phyloP scores from a whole-genome alignment of 1,139 yeast species.

The Magnusiomyces paraingens region DNA sequence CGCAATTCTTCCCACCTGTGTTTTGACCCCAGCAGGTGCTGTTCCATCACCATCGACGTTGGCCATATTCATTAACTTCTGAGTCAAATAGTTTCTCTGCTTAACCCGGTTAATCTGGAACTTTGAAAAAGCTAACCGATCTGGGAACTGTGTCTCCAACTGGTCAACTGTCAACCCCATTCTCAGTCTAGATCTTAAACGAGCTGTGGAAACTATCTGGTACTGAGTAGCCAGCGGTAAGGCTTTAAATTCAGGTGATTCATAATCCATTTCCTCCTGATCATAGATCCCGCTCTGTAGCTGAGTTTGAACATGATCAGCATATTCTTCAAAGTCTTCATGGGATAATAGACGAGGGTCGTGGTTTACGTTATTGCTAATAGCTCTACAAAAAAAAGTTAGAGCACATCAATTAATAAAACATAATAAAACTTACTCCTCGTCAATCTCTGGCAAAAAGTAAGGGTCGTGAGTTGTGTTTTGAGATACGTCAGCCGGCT shows the following conservation, averaged over 20 bases:
- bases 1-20: slow-evolving; percentile 51
- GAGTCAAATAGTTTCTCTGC: slow-evolving; percentile 85
- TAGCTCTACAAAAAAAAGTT: slow-evolving; percentile 25
- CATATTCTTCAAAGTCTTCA: slow-evolving; percentile 59
- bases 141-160: slow-evolving; percentile 69
- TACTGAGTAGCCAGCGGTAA: slow-evolving; percentile 79
- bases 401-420: background rate
- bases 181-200: slow-evolving; percentile 81
- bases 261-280: slow-evolving; percentile 32
- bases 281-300: slow-evolving; percentile 40
- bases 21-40: slow-evolving; percentile 10
- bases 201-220: slow-evolving; percentile 72
- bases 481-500: background rate
- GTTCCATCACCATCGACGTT: slow-evolving; percentile 55
- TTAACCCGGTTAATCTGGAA: slow-evolving; percentile 93
- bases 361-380: slow-evolving; percentile 33
- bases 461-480: slow-evolving; percentile 59
- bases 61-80: slow-evolving; percentile 72
- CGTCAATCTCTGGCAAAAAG: slow-evolving; percentile 68
- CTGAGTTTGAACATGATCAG: slow-evolving; percentile 56
- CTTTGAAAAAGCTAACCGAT: slow-evolving; percentile 81
- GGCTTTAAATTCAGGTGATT: slow-evolving; percentile 33
- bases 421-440: slow-evolving; percentile 31
- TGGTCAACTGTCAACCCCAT: slow-evolving; percentile 93
- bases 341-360: slow-evolving; percentile 74